A percentile compares a stretch with the other conserved stretches of the same genome.
phyloP scores from a whole-genome alignment of 73 alveolate genomes.

The Uronychia binucleata region DNA sequence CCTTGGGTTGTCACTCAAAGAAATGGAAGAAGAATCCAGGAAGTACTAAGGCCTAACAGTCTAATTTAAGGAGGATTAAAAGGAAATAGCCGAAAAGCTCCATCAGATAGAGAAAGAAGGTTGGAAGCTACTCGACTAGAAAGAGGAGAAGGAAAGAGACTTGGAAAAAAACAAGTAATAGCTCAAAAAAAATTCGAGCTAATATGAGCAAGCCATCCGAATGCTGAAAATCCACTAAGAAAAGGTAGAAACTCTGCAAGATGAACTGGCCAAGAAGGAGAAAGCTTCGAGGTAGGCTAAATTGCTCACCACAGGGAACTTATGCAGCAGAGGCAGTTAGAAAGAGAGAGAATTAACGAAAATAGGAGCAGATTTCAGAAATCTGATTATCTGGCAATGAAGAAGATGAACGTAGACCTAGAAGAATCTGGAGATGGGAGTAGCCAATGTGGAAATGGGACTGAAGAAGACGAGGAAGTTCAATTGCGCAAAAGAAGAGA shows the following conservation, averaged over 20 bases:
- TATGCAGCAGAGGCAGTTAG: neutral
- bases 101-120: neutral
- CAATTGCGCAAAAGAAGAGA: too few relatives aligned
- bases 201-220: neutral
- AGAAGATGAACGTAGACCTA: too few relatives aligned
- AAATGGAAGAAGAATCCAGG: conserved; percentile 23
- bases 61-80: conserved; percentile 11
- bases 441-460: too few relatives aligned
- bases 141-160: neutral
- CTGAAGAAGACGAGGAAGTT: too few relatives aligned
- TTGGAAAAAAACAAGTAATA: neutral
- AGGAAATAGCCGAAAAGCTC: conserved; percentile 8
- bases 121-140: neutral
- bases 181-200: neutral
- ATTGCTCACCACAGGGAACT: neutral
- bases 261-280: neutral
- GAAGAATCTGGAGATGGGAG: too few relatives aligned
- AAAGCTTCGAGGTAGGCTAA: neutral
- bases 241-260: neutral
- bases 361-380: conserved; percentile 6
- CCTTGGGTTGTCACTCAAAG: conserved; percentile 5
- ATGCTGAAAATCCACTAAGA: neutral
- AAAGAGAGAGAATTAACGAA: neutral
- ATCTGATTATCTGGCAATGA: too few relatives aligned
- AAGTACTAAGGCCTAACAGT: conserved; percentile 33